phyloP scores from a whole-genome alignment of 345 rosid species.

The Abelmoschus esculentus region DNA sequence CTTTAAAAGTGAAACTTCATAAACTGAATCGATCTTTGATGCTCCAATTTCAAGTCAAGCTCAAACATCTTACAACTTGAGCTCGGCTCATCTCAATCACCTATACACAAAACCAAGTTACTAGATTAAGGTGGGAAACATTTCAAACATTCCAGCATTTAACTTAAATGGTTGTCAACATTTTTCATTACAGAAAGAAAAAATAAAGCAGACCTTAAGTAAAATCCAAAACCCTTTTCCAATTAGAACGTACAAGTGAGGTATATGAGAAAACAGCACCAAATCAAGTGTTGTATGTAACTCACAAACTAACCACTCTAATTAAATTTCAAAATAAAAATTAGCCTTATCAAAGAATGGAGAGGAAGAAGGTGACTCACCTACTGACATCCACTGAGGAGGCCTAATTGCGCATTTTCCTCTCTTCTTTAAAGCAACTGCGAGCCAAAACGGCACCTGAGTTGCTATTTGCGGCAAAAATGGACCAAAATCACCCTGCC shows the following conservation, averaged over 20 bases:
- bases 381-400: conserved; percentile 84
- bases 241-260: no score
- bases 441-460: conserved; percentile 86
- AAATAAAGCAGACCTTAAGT: no score
- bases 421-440: conserved; percentile 79
- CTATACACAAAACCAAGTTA: conserved; percentile 45
- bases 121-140: neutral
- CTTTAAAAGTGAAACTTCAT: neutral
- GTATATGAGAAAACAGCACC: neutral
- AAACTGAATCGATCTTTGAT: neutral
- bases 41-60: neutral
- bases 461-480: conserved; percentile 64
- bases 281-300: neutral
- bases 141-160: no score
- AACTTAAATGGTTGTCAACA: neutral
- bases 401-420: conserved; percentile 80
- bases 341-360: neutral
- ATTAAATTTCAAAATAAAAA: neutral
- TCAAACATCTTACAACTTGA: neutral
- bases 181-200: neutral
- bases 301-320: neutral
- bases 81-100: neutral
- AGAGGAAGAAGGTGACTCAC: conserved; percentile 26
- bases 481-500: conserved; percentile 85
- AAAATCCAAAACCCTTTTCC: no score